These are phyloP conservation scores for Solanum hybrid DNA, from an alignment of 305 asterid genomes.

Conservation along the genomic window DNA sequence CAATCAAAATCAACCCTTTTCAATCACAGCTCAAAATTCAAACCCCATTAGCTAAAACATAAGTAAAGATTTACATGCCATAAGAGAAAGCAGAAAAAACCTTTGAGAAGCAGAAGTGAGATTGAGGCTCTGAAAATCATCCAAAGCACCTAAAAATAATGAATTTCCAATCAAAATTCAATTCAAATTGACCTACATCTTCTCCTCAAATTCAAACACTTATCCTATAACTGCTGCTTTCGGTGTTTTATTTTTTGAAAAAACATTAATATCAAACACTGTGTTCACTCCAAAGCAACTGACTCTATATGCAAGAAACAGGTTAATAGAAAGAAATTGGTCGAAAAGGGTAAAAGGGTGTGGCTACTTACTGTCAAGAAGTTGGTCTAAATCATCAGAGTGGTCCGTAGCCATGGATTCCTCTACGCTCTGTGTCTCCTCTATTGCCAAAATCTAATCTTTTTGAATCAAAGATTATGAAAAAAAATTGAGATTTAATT, in stretches of 20 bases:
- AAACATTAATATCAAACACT: neutral
- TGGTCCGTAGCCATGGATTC: slow-evolving; percentile 46
- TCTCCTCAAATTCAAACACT: neutral
- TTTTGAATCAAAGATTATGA: neutral
- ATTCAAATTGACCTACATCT: neutral
- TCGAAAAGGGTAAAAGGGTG: neutral
- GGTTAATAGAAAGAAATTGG: neutral
- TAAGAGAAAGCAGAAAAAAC: slow-evolving; percentile 15
- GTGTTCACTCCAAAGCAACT: neutral
- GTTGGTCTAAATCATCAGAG: slow-evolving; percentile 83
- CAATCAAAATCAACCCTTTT: slow-evolving; percentile 7
- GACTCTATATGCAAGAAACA: neutral
- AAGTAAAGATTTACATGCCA: neutral
- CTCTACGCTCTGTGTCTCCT: neutral
- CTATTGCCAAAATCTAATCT: neutral
- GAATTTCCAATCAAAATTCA: neutral
- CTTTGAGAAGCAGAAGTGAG: slow-evolving; percentile 67
- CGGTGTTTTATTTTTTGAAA: neutral
- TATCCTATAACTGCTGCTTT: neutral
- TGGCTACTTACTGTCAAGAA: slow-evolving; percentile 70
- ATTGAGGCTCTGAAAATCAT: slow-evolving; percentile 91
- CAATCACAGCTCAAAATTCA: neutral
- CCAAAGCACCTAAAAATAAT: slow-evolving; percentile 82
- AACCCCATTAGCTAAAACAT: neutral
- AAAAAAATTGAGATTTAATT: neutral